Conservation (phyloP, 2,329 filamentous ascomycete genomes). For the Cytospora piceae region DNA sequence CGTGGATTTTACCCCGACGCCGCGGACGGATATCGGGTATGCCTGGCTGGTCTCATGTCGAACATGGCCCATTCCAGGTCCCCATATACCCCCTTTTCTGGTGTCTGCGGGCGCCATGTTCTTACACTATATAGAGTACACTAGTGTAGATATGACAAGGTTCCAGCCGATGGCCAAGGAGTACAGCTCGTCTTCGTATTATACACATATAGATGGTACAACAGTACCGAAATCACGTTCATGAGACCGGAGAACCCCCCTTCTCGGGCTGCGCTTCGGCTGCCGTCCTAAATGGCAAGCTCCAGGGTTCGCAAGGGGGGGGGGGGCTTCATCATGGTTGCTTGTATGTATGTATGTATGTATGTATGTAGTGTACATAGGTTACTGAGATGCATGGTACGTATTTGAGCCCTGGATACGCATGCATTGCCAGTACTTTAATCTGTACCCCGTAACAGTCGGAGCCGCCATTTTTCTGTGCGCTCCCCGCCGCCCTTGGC, state of each 20-base stretch:
- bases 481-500: conserved; percentile 18
- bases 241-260: conserved; percentile 25
- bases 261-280: conserved; percentile 17
- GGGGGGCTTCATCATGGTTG: conserved; percentile 3
- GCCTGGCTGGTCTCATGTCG: not conserved
- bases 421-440: conserved; percentile 17
- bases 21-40: not conserved
- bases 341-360: no score
- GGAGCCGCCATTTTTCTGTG: conserved; percentile 18
- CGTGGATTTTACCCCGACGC: not conserved
- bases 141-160: conserved; percentile 21
- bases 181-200: not conserved
- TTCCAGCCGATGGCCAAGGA: conserved; percentile 20
- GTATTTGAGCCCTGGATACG: conserved; percentile 9
- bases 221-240: conserved; percentile 29
- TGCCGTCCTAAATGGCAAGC: conserved; percentile 14
- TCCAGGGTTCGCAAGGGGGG: not conserved
- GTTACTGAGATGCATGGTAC: not conserved
- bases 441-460: conserved; percentile 7
- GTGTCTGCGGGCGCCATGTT: conserved; percentile 22
- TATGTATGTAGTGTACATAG: not conserved
- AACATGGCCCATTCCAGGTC: conserved; percentile 11
- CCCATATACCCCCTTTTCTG: conserved; percentile 22
- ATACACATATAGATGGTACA: not conserved
- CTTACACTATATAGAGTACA: conserved; percentile 4